A percentile compares a stretch with the other conserved stretches of the same genome.
These are phyloP conservation scores for Pythium volutum DNA, from an alignment of 352 stramenopile genomes.

Conservation along the genomic window DNA sequence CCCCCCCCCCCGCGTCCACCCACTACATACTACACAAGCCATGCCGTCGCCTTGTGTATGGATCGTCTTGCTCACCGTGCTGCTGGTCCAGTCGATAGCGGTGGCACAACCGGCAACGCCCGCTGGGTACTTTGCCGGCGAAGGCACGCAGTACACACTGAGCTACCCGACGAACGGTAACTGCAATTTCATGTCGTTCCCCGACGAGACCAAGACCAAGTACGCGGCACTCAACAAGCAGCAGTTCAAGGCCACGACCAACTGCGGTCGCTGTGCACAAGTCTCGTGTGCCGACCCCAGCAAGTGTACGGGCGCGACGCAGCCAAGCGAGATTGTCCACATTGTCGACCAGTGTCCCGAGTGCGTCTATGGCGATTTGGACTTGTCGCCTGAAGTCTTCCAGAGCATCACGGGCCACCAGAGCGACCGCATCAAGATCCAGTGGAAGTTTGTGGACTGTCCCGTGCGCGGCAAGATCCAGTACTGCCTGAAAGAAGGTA, in stretches of 20 bases:
- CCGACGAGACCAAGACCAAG: slow-evolving; percentile 35
- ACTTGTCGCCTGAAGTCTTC: slow-evolving; percentile 50
- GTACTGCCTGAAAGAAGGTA: slow-evolving; percentile 57
- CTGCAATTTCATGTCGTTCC: slow-evolving; percentile 71
- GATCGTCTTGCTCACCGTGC: neutral
- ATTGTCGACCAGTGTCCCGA: slow-evolving; percentile 68
- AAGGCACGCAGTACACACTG: slow-evolving; percentile 32
- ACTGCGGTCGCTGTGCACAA: slow-evolving; percentile 37
- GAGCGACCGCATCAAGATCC: slow-evolving; percentile 31
- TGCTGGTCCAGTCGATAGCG: neutral
- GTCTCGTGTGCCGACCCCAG: slow-evolving; percentile 42
- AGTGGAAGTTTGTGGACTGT: slow-evolving; percentile 50
- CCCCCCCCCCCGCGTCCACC: no score
- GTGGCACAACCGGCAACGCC: neutral
- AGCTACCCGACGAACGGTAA: slow-evolving; percentile 23
- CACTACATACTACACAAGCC: no score
- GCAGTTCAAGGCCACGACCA: slow-evolving; percentile 52
- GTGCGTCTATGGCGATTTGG: slow-evolving; percentile 47
- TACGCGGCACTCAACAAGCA: slow-evolving; percentile 65
- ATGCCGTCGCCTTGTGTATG: neutral
- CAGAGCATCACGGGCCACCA: slow-evolving; percentile 31
- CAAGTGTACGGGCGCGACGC: slow-evolving; percentile 30
- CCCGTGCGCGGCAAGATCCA: slow-evolving; percentile 30
- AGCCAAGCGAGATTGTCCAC: slow-evolving; percentile 47
- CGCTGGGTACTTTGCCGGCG: slow-evolving; percentile 12